Evolutionary conservation across 1,284 basidiomycete genomes (phyloP).

Genomic region (Phlebopus sp.): DNA sequence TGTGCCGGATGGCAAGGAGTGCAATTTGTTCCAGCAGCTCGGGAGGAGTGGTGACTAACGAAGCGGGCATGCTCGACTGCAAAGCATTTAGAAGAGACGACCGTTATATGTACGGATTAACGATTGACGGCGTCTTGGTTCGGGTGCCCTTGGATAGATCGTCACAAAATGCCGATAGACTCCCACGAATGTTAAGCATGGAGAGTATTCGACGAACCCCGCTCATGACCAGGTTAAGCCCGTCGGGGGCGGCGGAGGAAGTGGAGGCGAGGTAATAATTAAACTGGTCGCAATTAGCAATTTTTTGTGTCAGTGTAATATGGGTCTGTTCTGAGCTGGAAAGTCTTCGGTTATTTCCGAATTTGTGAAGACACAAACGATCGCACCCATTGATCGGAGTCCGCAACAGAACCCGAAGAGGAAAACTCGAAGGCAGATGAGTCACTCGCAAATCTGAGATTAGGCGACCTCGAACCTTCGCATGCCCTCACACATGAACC

Average conservation of each 20-base stretch:
- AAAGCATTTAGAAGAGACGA: constrained; percentile 15
- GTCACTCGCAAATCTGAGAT: constrained; percentile 28
- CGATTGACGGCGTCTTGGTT: constrained; percentile 26
- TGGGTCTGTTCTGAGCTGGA: constrained; percentile 2
- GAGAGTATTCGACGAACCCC: constrained; percentile 8
- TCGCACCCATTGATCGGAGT: constrained; percentile 19
- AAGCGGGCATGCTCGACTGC: constrained; percentile 21
- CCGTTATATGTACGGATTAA: constrained; percentile 27
- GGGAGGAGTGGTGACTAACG: constrained; percentile 30
- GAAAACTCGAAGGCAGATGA: constrained; percentile 19
- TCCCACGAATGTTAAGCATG: constrained; percentile 27
- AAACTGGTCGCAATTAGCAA: too few relatives aligned
- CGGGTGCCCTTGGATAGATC: constrained; percentile 20
- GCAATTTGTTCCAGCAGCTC: constrained; percentile 37
- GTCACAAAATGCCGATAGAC: constrained; percentile 25
- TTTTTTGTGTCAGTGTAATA: neutral
- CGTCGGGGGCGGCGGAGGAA: constrained; percentile 11
- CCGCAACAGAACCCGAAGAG: constrained; percentile 25
- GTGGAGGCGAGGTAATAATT: constrained; percentile 2
- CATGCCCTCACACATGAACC: constrained; percentile 12
- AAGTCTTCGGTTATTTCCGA: constrained; percentile 20
- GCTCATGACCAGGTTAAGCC: constrained; percentile 15
- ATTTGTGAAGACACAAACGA: constrained; percentile 11
- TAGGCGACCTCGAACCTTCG: constrained; percentile 15
- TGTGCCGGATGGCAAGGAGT: constrained; percentile 25